Base-by-base conservation (phyloP, 345 rosid genomes). In the Limnanthes douglasii region DNA sequence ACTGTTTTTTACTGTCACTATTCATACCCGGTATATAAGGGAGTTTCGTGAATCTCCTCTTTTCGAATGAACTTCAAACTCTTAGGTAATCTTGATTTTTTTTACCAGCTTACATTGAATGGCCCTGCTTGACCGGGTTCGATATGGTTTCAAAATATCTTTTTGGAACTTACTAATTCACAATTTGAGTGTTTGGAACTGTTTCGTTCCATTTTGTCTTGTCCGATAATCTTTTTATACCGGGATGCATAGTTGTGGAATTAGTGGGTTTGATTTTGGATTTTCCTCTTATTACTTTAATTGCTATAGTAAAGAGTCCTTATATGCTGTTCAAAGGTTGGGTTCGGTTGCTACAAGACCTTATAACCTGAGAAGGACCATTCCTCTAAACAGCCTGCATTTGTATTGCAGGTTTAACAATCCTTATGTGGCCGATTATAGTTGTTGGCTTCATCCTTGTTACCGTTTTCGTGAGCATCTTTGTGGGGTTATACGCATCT, bases 311-410 rank as follows among this genome's bases (percentile, higher is more conserved):
- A 25, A 82, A 86, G 70, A 70, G 88, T 56, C 94, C 82, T 15
- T 65, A 65, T 43, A 59, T 75, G 82, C 59, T 81, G 45, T 54
- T 86, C 23, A 73, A 65, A 51, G 94, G 94, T 15, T 71, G 93
- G 93, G 78, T 64, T 37, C 38, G 82, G 7, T 43, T 86, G 36
- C 47, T 63, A 12, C 85, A 75, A 43, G 94, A 81, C 52, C 69
- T 78, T 0, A 51, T 86, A 21, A 69, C 74, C 43, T 63, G 79
- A 2, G 78, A 81, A 51, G 93, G 88, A 2, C 94, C 85, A 2
- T 81, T 86, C 46, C 84, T 78, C 8, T 82, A 82, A 48, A 70
- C 77, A 34, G 94, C 74, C 46, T 75, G 94, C 57, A 72, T 78
- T 21, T 88, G 75, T 0, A 37, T 86, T 62, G 94, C 76, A 37